Conservation (phyloP, 164 flowering plant species). For the Protea cynaroides region DNA sequence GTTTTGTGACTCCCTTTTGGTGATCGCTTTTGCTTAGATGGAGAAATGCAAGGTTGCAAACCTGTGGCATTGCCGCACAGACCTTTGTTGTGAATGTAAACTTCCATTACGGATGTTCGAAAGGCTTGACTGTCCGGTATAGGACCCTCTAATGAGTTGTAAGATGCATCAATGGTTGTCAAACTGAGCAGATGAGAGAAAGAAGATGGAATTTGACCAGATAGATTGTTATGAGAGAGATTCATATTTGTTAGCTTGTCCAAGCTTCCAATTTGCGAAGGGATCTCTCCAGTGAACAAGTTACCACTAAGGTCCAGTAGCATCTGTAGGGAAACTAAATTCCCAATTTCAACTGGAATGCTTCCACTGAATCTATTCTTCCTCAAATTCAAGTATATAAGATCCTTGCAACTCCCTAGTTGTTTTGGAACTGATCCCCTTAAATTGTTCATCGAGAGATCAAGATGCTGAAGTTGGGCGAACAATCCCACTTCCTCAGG, state of each 20-base stretch:
- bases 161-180: constrained; percentile 1
- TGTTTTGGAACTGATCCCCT: too few relatives aligned
- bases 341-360: too few relatives aligned
- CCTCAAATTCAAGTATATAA: too few relatives aligned
- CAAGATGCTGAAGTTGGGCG: too few relatives aligned
- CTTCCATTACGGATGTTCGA: not conserved
- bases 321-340: too few relatives aligned
- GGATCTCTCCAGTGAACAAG: constrained; percentile 4
- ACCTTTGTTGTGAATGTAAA: constrained; percentile 4
- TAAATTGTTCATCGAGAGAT: too few relatives aligned
- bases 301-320: constrained; percentile 5
- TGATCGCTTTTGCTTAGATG: too few relatives aligned
- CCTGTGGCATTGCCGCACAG: constrained; percentile 16
- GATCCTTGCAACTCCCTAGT: too few relatives aligned
- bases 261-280: not conserved
- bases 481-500: too few relatives aligned
- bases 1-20: not conserved
- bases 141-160: constrained; percentile 8
- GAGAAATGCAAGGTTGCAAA: not conserved
- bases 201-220: constrained; percentile 5
- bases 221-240: constrained; percentile 7
- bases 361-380: too few relatives aligned
- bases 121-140: constrained; percentile 5
- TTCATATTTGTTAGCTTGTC: not conserved
- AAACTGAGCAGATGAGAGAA: constrained; percentile 5